Base-by-base conservation (phyloP, 2,329 filamentous ascomycete species). In the Boeremia exigua region DNA sequence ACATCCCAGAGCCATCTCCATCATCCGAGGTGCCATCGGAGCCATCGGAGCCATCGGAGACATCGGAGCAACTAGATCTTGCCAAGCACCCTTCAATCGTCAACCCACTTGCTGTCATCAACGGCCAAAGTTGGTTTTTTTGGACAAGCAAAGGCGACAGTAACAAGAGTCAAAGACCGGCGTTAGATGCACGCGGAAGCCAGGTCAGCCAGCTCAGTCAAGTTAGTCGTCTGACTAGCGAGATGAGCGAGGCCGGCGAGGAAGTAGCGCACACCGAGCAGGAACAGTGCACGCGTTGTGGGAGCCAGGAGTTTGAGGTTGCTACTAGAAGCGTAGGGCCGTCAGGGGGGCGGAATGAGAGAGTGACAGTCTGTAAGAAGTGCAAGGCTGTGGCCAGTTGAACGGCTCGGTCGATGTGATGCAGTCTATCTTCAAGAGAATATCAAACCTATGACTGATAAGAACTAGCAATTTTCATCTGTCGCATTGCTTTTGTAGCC, bases 271-370 rank as follows among this genome's bases (percentile, higher is more conserved):
- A 29, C 19, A 32, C 19, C 6, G 28, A 6, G n/a, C 6, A 29
- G 8, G 23, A 32, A 61, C 79, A 73, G 23, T 90, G 88, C 65
- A 76, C 78, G 19, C 62, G 71, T 19, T 91, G 88, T 66, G 81
- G 82, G 4, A 81, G 84, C 1, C 81, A 75, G 17, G 85, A 86
- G 56, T 91, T 91, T 62, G 84, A 84, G 60, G 83, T 84, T 1
- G 85, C 82, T 61, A 84, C 81, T 4, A 80, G 78, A 27, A 81
- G 81, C 7, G 79, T 77, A 37, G 36, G 25, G 6, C 34, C 42
- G 3, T 14, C 11, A 7, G 15, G 19, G 19, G 19, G 19, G 19
- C 19, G 14, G n/a, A 42, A 36, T 48, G 80, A 79, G 56, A 84
- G 86, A 68, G 80, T 79, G 56, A 73, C 90, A 60, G 80, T 87